Conservation (phyloP, 305 asterid genomes). For the Withania somnifera region DNA sequence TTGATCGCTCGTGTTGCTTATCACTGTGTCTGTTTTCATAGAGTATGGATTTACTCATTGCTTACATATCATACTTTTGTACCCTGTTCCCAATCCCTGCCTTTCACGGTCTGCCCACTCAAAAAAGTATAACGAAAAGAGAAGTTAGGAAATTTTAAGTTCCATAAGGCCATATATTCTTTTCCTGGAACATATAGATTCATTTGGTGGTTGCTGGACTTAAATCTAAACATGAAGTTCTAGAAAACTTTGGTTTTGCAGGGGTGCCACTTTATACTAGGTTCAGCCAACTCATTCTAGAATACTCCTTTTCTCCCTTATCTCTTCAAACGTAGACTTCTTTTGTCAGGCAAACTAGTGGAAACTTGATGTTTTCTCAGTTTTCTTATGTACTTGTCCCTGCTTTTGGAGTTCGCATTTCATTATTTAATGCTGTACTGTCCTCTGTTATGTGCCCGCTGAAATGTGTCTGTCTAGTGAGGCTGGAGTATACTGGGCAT, state of each 20-base stretch:
- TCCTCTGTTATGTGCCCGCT: neutral
- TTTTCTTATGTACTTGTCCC: neutral
- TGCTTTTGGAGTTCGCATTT: neutral
- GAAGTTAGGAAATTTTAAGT: neutral
- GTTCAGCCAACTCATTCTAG: neutral
- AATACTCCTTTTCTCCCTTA: neutral
- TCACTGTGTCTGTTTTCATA: neutral
- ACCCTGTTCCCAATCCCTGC: neutral
- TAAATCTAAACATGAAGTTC: neutral
- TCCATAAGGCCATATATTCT: neutral
- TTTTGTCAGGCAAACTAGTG: neutral
- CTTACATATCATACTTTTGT: neutral
- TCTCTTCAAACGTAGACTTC: neutral
- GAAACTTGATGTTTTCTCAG: neutral
- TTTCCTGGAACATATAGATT: neutral
- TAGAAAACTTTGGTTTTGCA: neutral
- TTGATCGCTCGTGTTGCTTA: too few relatives aligned
- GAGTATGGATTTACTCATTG: neutral
- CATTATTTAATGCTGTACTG: neutral
- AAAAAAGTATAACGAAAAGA: neutral
- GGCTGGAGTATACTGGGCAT: neutral
- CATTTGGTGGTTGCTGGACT: neutral
- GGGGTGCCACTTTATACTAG: neutral
- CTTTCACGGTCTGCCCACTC: neutral
- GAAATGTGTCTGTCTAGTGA: neutral